Evolutionary conservation across 352 stramenopile species (phyloP).

Genomic region (Phytophthora niederhauseri): DNA sequence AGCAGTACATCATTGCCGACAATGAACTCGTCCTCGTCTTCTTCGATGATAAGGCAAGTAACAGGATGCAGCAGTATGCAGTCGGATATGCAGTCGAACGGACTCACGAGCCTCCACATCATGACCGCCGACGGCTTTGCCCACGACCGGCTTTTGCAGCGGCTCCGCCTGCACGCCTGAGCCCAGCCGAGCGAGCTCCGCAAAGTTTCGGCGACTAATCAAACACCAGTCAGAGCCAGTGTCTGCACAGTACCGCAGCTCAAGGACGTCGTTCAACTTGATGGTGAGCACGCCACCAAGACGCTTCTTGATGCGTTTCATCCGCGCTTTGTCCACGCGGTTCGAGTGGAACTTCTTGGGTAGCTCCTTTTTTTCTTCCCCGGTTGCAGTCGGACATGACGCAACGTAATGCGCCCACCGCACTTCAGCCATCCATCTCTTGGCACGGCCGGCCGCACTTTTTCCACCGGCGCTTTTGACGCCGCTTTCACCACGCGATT

Average conservation of each 20-base stretch:
- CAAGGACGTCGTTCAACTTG: conserved; percentile 5
- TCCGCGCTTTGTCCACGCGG: neutral
- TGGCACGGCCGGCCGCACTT: neutral
- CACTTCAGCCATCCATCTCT: conserved; percentile 17
- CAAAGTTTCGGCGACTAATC: conserved; percentile 4
- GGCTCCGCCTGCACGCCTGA: neutral
- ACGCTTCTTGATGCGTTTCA: conserved; percentile 20
- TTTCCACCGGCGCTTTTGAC: neutral
- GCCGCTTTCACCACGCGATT: neutral
- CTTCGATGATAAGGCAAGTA: conserved; percentile 11
- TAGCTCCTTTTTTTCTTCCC: conserved; percentile 12
- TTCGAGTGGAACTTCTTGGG: conserved; percentile 11
- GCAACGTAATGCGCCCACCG: conserved; percentile 9
- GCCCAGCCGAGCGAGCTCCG: neutral
- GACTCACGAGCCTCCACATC: conserved; percentile 10
- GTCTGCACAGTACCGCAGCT: conserved; percentile 1
- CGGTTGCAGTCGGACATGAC: conserved; percentile 6
- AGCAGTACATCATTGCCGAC: conserved; percentile 9
- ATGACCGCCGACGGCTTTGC: conserved; percentile 9
- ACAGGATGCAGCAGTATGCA: conserved; percentile 13
- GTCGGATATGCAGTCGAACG: neutral
- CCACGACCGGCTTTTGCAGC: neutral
- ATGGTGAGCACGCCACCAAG: conserved; percentile 17
- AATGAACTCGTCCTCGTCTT: conserved; percentile 20
- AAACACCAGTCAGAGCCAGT: conserved; percentile 8